Conservation (phyloP, 108 stramenopile species). For the Nannochloropsis salina region DNA sequence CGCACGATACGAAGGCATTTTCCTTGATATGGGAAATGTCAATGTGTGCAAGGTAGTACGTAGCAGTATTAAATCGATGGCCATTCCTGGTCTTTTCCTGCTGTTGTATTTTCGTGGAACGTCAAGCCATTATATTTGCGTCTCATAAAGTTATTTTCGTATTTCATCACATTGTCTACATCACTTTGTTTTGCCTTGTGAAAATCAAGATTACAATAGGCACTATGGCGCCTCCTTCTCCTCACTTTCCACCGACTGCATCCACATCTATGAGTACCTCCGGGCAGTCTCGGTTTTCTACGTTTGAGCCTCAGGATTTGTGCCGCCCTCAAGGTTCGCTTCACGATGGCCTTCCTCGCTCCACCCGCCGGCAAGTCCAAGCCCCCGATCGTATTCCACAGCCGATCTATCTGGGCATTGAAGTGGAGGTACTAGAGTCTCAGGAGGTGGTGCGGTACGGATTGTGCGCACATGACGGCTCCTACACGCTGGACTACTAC, state of each 20-base stretch:
- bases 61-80: too few relatives aligned
- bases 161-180: too few relatives aligned
- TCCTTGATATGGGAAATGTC: too few relatives aligned
- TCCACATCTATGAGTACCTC: not conserved
- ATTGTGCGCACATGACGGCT: slow-evolving; percentile 6
- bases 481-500: slow-evolving; percentile 17
- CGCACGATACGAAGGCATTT: too few relatives aligned
- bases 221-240: not conserved
- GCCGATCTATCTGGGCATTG: not conserved
- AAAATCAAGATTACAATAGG: not conserved
- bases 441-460: slow-evolving; percentile 7
- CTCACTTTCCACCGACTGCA: not conserved
- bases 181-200: too few relatives aligned
- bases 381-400: not conserved
- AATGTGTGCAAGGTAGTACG: too few relatives aligned
- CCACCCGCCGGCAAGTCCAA: not conserved
- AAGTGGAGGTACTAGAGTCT: not conserved
- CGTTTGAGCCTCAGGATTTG: slow-evolving; percentile 9
- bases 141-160: too few relatives aligned
- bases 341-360: slow-evolving; percentile 1
- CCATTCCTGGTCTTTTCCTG: too few relatives aligned
- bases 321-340: slow-evolving; percentile 9
- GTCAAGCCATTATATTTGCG: too few relatives aligned
- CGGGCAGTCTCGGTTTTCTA: not conserved
- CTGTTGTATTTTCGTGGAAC: too few relatives aligned